Evolutionary conservation across 371 early-diverging fungal genomes (phyloP).

Genomic region (Mortierella sp.): DNA sequence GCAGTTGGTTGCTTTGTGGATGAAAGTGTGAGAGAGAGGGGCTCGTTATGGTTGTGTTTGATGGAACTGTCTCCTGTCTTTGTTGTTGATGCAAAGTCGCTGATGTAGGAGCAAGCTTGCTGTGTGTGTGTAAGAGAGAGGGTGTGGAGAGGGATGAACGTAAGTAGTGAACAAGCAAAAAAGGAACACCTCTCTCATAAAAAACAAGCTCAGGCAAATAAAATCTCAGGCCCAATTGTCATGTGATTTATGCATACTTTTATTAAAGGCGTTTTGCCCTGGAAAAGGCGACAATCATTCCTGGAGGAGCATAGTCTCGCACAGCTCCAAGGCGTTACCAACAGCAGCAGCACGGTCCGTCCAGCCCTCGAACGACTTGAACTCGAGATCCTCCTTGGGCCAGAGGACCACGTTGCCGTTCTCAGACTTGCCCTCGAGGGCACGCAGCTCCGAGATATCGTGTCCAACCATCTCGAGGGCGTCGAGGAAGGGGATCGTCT

Average conservation of each 20-base stretch:
- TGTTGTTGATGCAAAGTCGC: not conserved
- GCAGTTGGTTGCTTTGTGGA: no score
- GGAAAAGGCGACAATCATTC: not conserved
- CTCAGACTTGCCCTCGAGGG: slow-evolving; percentile 39
- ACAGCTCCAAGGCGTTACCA: slow-evolving; percentile 50
- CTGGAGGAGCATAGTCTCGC: slow-evolving; percentile 47
- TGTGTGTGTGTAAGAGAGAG: not conserved
- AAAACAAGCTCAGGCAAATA: not conserved
- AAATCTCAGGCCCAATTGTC: not conserved
- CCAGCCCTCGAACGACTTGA: slow-evolving; percentile 53
- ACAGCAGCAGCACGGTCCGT: slow-evolving; percentile 49
- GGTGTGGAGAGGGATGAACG: not conserved
- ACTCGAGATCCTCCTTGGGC: slow-evolving; percentile 48
- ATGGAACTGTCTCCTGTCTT: not conserved
- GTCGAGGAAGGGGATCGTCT: slow-evolving; percentile 58
- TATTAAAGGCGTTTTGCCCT: not conserved
- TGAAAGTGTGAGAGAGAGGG: no score
- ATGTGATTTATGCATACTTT: not conserved
- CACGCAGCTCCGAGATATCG: slow-evolving; percentile 38
- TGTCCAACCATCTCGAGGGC: slow-evolving; percentile 58
- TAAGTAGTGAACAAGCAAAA: not conserved
- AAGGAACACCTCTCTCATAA: not conserved
- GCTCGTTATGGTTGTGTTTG: no score
- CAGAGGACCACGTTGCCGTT: slow-evolving; percentile 50
- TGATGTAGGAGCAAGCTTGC: no score